phyloP scores from a whole-genome alignment of 2,329 filamentous ascomycete genomes.

The Phialophora chinensis region DNA sequence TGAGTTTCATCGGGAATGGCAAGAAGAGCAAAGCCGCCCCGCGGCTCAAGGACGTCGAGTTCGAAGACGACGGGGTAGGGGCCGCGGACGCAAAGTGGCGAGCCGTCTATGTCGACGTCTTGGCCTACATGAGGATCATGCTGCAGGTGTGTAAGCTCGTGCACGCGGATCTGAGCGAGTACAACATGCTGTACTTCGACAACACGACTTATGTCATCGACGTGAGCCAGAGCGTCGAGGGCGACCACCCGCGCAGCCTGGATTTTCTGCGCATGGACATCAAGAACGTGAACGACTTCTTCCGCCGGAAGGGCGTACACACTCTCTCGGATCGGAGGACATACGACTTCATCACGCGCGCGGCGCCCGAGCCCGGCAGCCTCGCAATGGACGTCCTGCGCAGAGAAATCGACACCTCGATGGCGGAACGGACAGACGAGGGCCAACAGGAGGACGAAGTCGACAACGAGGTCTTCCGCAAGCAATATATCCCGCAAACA shows the following conservation, averaged over 20 bases:
- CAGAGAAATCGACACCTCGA: constrained; percentile 69
- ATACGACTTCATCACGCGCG: constrained; percentile 79
- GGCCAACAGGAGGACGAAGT: constrained; percentile 69
- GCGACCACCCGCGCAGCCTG: constrained; percentile 88
- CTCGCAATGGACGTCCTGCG: constrained; percentile 67
- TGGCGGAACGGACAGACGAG: constrained; percentile 59
- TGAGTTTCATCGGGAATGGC: constrained; percentile 87
- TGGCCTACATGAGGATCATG: constrained; percentile 88
- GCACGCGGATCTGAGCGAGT: constrained; percentile 96
- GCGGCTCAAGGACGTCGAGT: constrained; percentile 81
- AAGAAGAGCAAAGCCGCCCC: constrained; percentile 89
- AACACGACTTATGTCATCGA: constrained; percentile 90
- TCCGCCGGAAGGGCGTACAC: constrained; percentile 82
- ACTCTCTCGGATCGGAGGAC: constrained; percentile 77
- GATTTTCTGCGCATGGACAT: constrained; percentile 98
- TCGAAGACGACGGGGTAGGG: constrained; percentile 55
- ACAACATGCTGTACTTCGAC: constrained; percentile 92
- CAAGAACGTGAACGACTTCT: constrained; percentile 95
- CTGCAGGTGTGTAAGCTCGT: constrained; percentile 92
- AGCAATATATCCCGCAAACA: constrained; percentile 96
- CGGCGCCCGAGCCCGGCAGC: constrained; percentile 57
- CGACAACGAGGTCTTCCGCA: constrained; percentile 89
- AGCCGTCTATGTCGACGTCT: constrained; percentile 77
- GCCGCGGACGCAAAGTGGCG: constrained; percentile 71
- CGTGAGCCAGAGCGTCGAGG: constrained; percentile 95